These are phyloP conservation scores for Penstemon eatonii DNA, from an alignment of 257 asterid genomes.

Conservation along the genomic window DNA sequence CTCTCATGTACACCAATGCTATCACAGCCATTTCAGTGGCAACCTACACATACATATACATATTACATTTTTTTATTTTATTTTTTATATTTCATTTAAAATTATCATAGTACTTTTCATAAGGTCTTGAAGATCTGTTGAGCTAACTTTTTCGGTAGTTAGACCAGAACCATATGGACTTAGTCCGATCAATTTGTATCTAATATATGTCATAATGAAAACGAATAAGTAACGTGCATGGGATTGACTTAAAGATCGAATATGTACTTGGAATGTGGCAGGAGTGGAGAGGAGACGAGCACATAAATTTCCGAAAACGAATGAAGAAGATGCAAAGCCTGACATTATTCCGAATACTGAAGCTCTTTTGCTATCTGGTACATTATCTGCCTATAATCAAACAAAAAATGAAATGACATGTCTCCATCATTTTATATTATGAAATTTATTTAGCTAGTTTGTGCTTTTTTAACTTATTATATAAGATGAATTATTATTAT, in stretches of 20 bases:
- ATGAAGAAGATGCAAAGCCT: constrained; percentile 74
- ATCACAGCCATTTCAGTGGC: constrained; percentile 69
- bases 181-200: background rate
- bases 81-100: too few species aligned
- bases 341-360: constrained; percentile 76
- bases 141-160: too few species aligned
- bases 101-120: too few species aligned
- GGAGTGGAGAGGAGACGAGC: constrained; percentile 78
- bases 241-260: background rate
- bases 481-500: too few species aligned
- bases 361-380: constrained; percentile 68
- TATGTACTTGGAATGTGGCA: constrained; percentile 66
- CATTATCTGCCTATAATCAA: constrained; percentile 77
- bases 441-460: too few species aligned
- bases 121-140: too few species aligned
- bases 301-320: constrained; percentile 83
- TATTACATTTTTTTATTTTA: too few species aligned
- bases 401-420: background rate
- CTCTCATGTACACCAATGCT: constrained; percentile 71
- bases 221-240: background rate
- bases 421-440: too few species aligned
- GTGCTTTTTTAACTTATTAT: too few species aligned
- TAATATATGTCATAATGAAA: background rate
- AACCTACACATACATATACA: constrained; percentile 40
- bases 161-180: too few species aligned